phyloP scores from a whole-genome alignment of 2,329 filamentous ascomycete genomes.

The Thyridium curvatum region DNA sequence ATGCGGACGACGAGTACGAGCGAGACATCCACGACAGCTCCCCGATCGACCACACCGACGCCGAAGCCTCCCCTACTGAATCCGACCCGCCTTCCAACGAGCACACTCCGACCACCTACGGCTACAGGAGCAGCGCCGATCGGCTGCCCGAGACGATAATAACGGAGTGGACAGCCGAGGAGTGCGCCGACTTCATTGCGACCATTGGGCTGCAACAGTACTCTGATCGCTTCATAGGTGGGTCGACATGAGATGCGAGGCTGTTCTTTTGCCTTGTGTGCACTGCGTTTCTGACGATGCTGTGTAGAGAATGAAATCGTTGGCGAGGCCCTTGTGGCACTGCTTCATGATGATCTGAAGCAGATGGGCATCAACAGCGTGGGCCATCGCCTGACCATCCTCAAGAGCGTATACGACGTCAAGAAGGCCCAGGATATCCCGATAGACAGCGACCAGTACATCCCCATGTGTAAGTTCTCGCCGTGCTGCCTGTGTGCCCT shows the following conservation, averaged over 20 bases:
- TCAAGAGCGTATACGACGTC: constrained; percentile 94
- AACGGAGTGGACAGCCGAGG: constrained; percentile 75
- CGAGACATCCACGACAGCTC: constrained; percentile 62
- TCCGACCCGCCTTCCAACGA: constrained; percentile 65
- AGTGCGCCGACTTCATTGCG: constrained; percentile 84
- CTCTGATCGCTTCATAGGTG: constrained; percentile 76
- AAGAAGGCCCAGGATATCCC: constrained; percentile 92
- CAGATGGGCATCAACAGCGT: constrained; percentile 92
- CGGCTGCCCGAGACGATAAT: constrained; percentile 68
- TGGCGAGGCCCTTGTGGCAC: constrained; percentile 80
- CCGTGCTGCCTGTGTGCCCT: constrained; percentile 3
- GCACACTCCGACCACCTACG: constrained; percentile 75
- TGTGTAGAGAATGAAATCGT: constrained; percentile 83
- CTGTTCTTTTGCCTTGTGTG: background rate
- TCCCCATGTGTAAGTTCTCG: constrained; percentile 71
- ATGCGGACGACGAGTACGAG: constrained; percentile 81
- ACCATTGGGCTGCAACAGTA: constrained; percentile 78
- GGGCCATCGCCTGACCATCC: constrained; percentile 86
- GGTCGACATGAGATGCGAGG: constrained; percentile 23
- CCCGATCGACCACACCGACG: constrained; percentile 58
- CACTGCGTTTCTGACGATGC: constrained; percentile 5
- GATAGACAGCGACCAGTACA: constrained; percentile 87
- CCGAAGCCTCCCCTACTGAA: constrained; percentile 63
- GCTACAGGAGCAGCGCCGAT: constrained; percentile 58
- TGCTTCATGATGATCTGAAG: constrained; percentile 90